These are phyloP conservation scores for Leccinum longicurvipes DNA, from an alignment of 768 basidiomycete species.

Conservation along the genomic window DNA sequence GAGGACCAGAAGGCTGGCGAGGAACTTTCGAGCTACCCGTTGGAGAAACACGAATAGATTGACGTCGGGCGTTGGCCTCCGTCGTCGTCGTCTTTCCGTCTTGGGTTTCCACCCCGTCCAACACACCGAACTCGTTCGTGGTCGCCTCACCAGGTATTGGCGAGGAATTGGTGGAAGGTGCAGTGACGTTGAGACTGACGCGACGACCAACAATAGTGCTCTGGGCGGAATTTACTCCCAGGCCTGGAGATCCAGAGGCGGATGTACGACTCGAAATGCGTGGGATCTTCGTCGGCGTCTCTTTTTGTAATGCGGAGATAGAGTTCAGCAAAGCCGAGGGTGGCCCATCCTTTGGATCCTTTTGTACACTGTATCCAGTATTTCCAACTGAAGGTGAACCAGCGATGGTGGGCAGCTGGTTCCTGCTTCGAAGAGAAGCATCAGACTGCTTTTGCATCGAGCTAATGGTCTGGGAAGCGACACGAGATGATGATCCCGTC, in stretches of 20 bases:
- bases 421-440: conserved; percentile 69
- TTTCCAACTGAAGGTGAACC: conserved; percentile 88
- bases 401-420: conserved; percentile 85
- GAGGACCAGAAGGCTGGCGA: conserved; percentile 56
- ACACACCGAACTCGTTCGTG: conserved; percentile 77
- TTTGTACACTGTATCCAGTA: conserved; percentile 46
- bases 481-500: conserved; percentile 51
- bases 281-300: conserved; percentile 91
- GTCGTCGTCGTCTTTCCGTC: conserved; percentile 38
- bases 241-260: conserved; percentile 67
- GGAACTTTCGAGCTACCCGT: conserved; percentile 57
- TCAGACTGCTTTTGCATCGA: conserved; percentile 89
- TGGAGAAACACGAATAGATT: conserved; percentile 66
- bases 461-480: conserved; percentile 79
- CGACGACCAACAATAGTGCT: conserved; percentile 53
- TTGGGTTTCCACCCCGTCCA: conserved; percentile 57
- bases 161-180: conserved; percentile 62
- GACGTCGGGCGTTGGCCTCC: conserved; percentile 42
- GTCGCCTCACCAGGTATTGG: conserved; percentile 47
- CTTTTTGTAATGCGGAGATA: conserved; percentile 56
- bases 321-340: conserved; percentile 54
- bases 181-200: conserved; percentile 57
- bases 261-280: conserved; percentile 86
- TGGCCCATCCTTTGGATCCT: conserved; percentile 55
- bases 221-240: conserved; percentile 55